Percentiles rank a stretch among this genome's conserved stretches.
These are phyloP conservation scores for Tuctoria greenei DNA, from an alignment of 176 grass and related monocot genomes.

Conservation along the genomic window DNA sequence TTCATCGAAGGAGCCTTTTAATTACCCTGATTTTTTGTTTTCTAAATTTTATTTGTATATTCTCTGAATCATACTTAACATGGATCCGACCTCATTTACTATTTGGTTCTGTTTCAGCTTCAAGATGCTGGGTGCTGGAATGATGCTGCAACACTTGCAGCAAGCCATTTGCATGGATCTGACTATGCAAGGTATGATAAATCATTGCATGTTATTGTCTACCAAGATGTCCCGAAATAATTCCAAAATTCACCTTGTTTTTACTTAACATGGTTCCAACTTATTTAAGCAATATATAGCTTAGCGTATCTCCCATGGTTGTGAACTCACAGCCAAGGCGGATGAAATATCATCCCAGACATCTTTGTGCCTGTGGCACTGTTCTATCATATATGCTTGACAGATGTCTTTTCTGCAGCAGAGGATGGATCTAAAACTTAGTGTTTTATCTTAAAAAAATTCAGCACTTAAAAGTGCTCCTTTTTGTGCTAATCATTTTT, in stretches of 20 bases:
- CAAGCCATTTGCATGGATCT: constrained; percentile 93
- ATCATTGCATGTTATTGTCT: constrained; percentile 5
- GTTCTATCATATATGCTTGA: constrained; percentile 7
- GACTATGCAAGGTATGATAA: constrained; percentile 89
- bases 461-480: background rate
- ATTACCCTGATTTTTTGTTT: constrained; percentile 4
- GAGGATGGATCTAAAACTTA: background rate
- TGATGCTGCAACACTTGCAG: constrained; percentile 94
- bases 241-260: constrained; percentile 19
- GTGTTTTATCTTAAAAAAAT: background rate
- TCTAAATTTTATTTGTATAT: constrained; percentile 17
- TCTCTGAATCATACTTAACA: constrained; percentile 14
- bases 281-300: background rate
- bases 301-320: background rate
- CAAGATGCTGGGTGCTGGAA: constrained; percentile 98
- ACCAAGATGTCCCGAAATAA: constrained; percentile 4
- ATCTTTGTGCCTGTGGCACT: background rate
- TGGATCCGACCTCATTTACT: background rate
- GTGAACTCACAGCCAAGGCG: background rate
- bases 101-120: constrained; percentile 63
- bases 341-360: background rate
- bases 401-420: constrained; percentile 4
- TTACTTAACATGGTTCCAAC: background rate
- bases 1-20: background rate
- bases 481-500: background rate